Conservation (phyloP, 495 filamentous ascomycete genomes). For the Penicillium taxi region DNA sequence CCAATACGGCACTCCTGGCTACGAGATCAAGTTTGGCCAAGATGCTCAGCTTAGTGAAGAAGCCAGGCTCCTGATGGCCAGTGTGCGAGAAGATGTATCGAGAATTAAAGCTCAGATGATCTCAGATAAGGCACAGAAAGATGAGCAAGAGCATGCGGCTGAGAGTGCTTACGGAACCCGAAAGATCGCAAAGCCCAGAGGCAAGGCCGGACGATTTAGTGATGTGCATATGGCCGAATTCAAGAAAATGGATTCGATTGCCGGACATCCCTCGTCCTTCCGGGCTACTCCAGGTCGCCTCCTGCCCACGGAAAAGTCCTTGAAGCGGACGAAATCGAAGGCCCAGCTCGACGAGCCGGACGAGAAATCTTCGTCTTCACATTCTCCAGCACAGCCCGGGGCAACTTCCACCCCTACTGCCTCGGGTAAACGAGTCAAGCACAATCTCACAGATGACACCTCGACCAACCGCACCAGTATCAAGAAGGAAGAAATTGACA, state of each 20-base stretch:
- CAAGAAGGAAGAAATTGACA: slow-evolving; percentile 1
- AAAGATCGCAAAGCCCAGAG: slow-evolving; percentile 70
- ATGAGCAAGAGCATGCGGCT: slow-evolving; percentile 21
- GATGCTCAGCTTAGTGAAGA: slow-evolving; percentile 60
- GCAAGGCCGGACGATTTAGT: slow-evolving; percentile 69
- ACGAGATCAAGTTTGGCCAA: slow-evolving; percentile 64
- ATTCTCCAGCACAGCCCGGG: slow-evolving; percentile 23
- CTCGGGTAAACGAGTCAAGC: slow-evolving; percentile 58
- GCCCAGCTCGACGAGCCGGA: slow-evolving; percentile 57
- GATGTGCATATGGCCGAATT: slow-evolving; percentile 78
- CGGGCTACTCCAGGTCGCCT: slow-evolving; percentile 53
- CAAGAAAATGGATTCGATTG: slow-evolving; percentile 96
- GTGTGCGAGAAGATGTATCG: slow-evolving; percentile 59
- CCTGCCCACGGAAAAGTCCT: slow-evolving; percentile 44
- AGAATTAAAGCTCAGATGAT: slow-evolving; percentile 58
- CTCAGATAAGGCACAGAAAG: slow-evolving; percentile 44
- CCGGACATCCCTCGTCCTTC: slow-evolving; percentile 71
- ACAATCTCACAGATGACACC: slow-evolving; percentile 48
- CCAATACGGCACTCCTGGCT: slow-evolving; percentile 51
- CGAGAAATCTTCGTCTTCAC: slow-evolving; percentile 29
- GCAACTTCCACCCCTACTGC: slow-evolving; percentile 12
- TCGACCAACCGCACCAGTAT: slow-evolving; percentile 27
- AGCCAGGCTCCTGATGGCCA: slow-evolving; percentile 70
- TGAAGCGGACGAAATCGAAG: slow-evolving; percentile 72
- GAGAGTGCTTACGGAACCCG: slow-evolving; percentile 43